Base-by-base conservation (phyloP, 441 rosid genomes). In the Adansonia grandidieri region DNA sequence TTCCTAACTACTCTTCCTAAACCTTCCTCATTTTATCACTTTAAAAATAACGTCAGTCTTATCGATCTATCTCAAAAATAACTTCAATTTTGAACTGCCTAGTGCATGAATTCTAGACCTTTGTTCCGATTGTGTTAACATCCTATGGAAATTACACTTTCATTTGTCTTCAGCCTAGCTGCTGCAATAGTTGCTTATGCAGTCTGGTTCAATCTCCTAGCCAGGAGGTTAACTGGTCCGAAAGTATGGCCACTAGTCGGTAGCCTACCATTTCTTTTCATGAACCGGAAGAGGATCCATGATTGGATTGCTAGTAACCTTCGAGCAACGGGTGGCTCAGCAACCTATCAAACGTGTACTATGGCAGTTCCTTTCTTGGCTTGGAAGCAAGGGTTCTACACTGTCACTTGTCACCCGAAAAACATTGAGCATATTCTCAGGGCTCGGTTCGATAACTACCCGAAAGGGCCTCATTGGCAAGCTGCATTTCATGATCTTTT, bases 401-500 rank as follows among this genome's bases (percentile, higher is more conserved):
- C 97, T 0, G 98, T 95, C 75, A 95, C 98, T 44, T 95, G 97
- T 64, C 94, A 95, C 79, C 98, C 98, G 0, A 93, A 91, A 79
- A 95, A 95, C 86, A 80, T 95, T 28, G 98, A 95, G 76, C 97
- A 93, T 76, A 87, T 95, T 42, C 93, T 95, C 5, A 89, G 93
- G 61, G 93, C 90, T 48, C 82, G 93, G 79, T 95, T 95, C 75
- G 97, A 95, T 70, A 95, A 95, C 78, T 95, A 93, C 79, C 97
- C 98, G 0, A 95, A 95, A 80, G 98, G 98, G 9, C 98, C 97
- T 4, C 84, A 83, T 6, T 91, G 94, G 95, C 95, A 91, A 75
- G 82, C 84, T 3, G 98, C 98, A 2, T 95, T 95, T 81, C 98
- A 93, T 71, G 98, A 95, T 84, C 86, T 95, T 13, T 80, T 95